A percentile compares a stretch with the other conserved stretches of the same genome.
These are phyloP conservation scores for Magnaporthiopsis incrustans DNA, from an alignment of 2,329 filamentous ascomycete genomes.

Conservation along the genomic window DNA sequence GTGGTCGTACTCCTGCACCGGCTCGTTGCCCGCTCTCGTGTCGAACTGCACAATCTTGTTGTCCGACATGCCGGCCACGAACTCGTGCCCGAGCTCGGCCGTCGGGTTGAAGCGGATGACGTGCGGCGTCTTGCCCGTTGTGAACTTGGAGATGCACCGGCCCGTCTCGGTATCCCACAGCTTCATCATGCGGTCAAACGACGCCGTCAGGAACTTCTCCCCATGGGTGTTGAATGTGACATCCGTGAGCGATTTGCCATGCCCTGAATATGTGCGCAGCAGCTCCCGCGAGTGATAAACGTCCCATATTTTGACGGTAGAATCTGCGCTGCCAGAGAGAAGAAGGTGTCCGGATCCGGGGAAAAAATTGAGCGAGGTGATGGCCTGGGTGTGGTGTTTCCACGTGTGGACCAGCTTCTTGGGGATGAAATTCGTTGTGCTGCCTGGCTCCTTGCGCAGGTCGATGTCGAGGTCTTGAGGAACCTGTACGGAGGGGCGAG, in stretches of 20 bases:
- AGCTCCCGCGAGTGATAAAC: conserved; percentile 85
- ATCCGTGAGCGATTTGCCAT: conserved; percentile 84
- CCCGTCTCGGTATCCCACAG: conserved; percentile 98
- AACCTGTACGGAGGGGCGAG: conserved; percentile 65
- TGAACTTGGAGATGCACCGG: conserved; percentile 78
- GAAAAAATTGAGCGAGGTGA: conserved; percentile 87
- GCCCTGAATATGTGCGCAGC: conserved; percentile 83
- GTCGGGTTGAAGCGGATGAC: conserved; percentile 89
- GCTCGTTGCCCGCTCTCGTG: conserved; percentile 64
- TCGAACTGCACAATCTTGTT: conserved; percentile 99
- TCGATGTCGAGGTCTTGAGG: conserved; percentile 86
- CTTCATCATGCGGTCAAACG: conserved; percentile 94
- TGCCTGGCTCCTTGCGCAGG: conserved; percentile 71
- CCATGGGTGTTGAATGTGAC: conserved; percentile 79
- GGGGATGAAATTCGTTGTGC: conserved; percentile 81
- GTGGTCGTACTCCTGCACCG: conserved; percentile 97
- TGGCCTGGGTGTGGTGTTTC: conserved; percentile 75
- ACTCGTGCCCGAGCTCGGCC: conserved; percentile 71
- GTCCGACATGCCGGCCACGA: conserved; percentile 93
- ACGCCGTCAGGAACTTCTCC: conserved; percentile 79
- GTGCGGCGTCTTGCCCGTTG: conserved; percentile 90
- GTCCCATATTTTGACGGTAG: conserved; percentile 89
- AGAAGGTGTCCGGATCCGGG: conserved; percentile 81
- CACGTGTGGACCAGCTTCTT: conserved; percentile 91
- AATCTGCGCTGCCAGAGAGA: conserved; percentile 82